Evolutionary conservation across 805 yeast genomes (phyloP), one percentile per base, ranked within the genome.

Genomic region (Sugiyamaella floridensis): DNA sequence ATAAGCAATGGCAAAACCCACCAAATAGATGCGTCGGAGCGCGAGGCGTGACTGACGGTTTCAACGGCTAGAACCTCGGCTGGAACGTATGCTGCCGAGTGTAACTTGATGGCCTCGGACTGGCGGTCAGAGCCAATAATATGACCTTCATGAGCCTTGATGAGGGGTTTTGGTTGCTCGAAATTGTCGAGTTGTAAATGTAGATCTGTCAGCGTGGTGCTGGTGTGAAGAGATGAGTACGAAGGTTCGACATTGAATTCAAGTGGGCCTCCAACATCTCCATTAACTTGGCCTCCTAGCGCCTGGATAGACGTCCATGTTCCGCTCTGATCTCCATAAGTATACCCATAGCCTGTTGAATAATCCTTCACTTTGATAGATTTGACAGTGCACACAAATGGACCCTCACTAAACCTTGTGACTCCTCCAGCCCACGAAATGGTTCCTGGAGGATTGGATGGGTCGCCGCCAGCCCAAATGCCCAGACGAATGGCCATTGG

Each of bases 401-500:
- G 72, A 5, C 67, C 70, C 8, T 54, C 53, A 10, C 55, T 46
- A 48, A 61, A 82, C 60, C 81, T 77, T 6, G 85, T 77, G 4
- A 54, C 45, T 9, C 87, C 87, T 37, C 89, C 89, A 1, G 89
- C 86, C 89, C 89, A 83, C 51, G 73, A 76, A 54, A 84, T 78
- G 2, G 89, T 83, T 22, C 89, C 89, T 45, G 63, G 72, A 2
- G 73, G 69, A 61, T 81, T 82, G 47, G 55, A 47, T 7, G 77
- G 63, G 51, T 73, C 75, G 20, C 80, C 80, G 14, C 78, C 80
- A 12, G 79, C 76, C 80, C 80, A 76, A 14, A 72, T 51, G 6
- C 79, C 79, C 20, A 76, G 67, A 65, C 85, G 87, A 46, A 89
- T 70, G 63, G 85, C 75, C 49, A 89, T 87, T 45, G 97, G 97